Conservation (phyloP, 306 rosid genomes). For the Quercus rubra region DNA sequence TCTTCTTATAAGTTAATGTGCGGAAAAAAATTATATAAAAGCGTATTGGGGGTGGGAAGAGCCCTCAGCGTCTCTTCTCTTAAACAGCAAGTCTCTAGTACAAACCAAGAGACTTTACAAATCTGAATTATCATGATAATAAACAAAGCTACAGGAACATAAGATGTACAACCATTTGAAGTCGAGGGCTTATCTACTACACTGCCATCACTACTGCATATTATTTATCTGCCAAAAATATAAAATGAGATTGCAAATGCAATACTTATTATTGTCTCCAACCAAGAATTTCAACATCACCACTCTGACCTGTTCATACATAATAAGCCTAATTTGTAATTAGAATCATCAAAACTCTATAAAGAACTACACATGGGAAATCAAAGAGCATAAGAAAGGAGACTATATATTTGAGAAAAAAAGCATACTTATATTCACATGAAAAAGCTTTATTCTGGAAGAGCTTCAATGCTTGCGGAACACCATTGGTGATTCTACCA, state of each 20-base stretch:
- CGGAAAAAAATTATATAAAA: neutral
- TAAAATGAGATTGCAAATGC: neutral
- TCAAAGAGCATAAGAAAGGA: neutral
- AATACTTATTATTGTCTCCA: neutral
- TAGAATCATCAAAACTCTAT: neutral
- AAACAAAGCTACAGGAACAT: neutral
- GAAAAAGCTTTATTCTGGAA: constrained; percentile 82
- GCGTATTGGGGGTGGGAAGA: neutral
- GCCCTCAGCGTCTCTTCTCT: too few species aligned
- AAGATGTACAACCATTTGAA: neutral
- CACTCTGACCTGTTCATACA: neutral
- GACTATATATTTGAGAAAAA: constrained; percentile 6
- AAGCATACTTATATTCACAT: constrained; percentile 81
- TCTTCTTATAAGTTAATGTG: neutral
- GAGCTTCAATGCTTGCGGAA: constrained; percentile 71
- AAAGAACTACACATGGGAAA: neutral
- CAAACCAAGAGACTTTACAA: too few species aligned
- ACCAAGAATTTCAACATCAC: neutral
- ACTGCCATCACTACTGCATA: neutral
- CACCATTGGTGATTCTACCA: constrained; percentile 81
- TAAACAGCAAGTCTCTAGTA: too few species aligned
- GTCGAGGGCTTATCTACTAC: neutral
- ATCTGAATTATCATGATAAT: neutral
- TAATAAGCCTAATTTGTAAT: neutral
- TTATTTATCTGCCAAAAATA: neutral